Percentiles rank a stretch among this genome's conserved stretches.
These are phyloP conservation scores for Phytophthora tubulina DNA, from an alignment of 352 stramenopile species.

Conservation along the genomic window DNA sequence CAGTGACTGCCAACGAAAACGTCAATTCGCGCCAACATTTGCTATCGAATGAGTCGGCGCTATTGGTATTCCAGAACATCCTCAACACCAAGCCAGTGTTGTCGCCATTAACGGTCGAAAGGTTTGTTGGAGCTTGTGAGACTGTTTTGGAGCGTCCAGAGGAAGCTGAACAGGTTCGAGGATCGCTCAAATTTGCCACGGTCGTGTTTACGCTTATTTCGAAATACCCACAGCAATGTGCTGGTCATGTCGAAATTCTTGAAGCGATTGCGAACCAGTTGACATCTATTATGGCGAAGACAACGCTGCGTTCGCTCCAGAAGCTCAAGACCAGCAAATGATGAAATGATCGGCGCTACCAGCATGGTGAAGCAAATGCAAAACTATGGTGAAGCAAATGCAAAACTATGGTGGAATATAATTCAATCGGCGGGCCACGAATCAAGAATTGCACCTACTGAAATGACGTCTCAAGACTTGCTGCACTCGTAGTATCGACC, in stretches of 20 bases:
- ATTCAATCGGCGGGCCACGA: background rate
- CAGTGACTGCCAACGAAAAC: background rate
- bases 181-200: conserved; percentile 70
- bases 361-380: background rate
- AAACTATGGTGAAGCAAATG: conserved; percentile 3
- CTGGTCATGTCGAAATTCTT: conserved; percentile 51
- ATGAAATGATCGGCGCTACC: conserved; percentile 10
- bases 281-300: conserved; percentile 72
- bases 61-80: conserved; percentile 82
- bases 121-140: conserved; percentile 57
- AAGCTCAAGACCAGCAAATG: conserved; percentile 60
- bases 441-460: conserved; percentile 12
- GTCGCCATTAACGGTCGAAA: conserved; percentile 54
- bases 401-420: conserved; percentile 10
- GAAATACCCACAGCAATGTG: conserved; percentile 66
- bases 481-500: conserved; percentile 75
- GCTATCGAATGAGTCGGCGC: conserved; percentile 68
- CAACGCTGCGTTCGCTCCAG: conserved; percentile 70
- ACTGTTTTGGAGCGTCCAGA: conserved; percentile 47
- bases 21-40: conserved; percentile 38
- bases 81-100: conserved; percentile 68
- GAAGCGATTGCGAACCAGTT: conserved; percentile 55
- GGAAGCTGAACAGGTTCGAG: conserved; percentile 34
- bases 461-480: conserved; percentile 33
- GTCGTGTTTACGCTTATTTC: conserved; percentile 74